A percentile compares a stretch with the other conserved stretches of the same genome.
Evolutionary conservation across 495 filamentous ascomycete species (phyloP).

Genomic region (Xylaria palmicola): DNA sequence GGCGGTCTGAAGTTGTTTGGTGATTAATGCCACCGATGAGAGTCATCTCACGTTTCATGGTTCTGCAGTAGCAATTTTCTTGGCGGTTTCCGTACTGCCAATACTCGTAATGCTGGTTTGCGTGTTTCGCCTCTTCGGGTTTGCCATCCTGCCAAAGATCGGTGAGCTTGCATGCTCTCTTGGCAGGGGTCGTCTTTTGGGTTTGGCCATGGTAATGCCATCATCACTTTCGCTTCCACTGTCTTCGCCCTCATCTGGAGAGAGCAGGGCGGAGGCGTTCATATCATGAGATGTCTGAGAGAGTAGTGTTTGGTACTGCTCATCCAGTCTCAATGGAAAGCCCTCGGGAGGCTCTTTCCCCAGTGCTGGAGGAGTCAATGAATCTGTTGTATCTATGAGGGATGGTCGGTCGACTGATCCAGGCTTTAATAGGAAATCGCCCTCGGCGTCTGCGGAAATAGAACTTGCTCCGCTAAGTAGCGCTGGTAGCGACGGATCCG

Average conservation of each 20-base stretch:
- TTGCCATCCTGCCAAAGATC: constrained; percentile 32
- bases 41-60: constrained; percentile 9
- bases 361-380: constrained; percentile 52
- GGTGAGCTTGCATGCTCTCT: constrained; percentile 28
- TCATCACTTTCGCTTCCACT: constrained; percentile 59
- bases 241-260: constrained; percentile 50
- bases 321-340: constrained; percentile 40
- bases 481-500: constrained; percentile 74
- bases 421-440: constrained; percentile 52
- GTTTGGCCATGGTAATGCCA: constrained; percentile 49
- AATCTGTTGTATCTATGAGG: constrained; percentile 50
- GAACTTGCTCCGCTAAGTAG: constrained; percentile 79
- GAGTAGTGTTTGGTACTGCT: constrained; percentile 26
- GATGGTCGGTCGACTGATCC: constrained; percentile 40
- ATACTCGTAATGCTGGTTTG: constrained; percentile 52
- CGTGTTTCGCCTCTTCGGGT: constrained; percentile 45
- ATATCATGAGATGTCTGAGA: constrained; percentile 26
- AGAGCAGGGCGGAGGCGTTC: constrained; percentile 26
- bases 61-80: constrained; percentile 45
- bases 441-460: constrained; percentile 61
- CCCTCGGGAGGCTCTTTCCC: constrained; percentile 42
- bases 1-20: neutral
- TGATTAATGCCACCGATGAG: neutral
- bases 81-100: constrained; percentile 56
- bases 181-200: constrained; percentile 29